phyloP scores from a whole-genome alignment of 1,284 basidiomycete species.

The Puccinia polysora region DNA sequence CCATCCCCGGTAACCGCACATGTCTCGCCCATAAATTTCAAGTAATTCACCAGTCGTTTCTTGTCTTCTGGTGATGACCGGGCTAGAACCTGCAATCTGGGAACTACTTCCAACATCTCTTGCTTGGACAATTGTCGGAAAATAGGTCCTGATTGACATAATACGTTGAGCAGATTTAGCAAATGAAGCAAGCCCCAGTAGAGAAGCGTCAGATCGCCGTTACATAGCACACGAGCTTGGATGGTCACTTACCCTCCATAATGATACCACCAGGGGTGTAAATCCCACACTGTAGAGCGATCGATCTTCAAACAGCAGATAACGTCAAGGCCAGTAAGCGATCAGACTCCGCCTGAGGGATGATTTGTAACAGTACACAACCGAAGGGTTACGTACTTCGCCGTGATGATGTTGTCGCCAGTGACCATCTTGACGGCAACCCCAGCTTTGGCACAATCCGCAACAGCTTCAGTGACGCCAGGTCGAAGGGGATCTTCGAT shows the following conservation, averaged over 20 bases:
- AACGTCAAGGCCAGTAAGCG: not conserved
- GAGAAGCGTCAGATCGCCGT: not conserved
- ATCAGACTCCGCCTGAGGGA: not conserved
- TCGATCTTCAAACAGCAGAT: conserved; percentile 38
- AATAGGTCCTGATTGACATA: conserved; percentile 44
- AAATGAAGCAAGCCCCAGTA: not conserved
- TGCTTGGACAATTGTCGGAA: conserved; percentile 45
- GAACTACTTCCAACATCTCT: conserved; percentile 45
- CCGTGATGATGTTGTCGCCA: conserved; percentile 46
- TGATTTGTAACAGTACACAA: not conserved
- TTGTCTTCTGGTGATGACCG: conserved; percentile 45
- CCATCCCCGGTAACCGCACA: conserved; percentile 98
- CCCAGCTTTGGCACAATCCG: conserved; percentile 45
- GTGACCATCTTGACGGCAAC: conserved; percentile 47
- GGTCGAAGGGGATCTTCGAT: conserved; percentile 46
- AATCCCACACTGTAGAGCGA: conserved; percentile 46
- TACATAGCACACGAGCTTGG: too few relatives aligned
- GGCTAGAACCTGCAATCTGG: conserved; percentile 45
- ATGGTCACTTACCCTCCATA: conserved; percentile 30
- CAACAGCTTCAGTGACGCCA: conserved; percentile 45
- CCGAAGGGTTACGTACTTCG: conserved; percentile 32
- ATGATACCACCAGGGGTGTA: conserved; percentile 44
- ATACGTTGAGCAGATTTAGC: not conserved
- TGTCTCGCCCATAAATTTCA: conserved; percentile 80
- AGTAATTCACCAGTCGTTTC: conserved; percentile 64